Percentiles rank a stretch among this genome's conserved stretches.
phyloP scores from a whole-genome alignment of 2,329 filamentous ascomycete species.

The Xylaria arbuscula region DNA sequence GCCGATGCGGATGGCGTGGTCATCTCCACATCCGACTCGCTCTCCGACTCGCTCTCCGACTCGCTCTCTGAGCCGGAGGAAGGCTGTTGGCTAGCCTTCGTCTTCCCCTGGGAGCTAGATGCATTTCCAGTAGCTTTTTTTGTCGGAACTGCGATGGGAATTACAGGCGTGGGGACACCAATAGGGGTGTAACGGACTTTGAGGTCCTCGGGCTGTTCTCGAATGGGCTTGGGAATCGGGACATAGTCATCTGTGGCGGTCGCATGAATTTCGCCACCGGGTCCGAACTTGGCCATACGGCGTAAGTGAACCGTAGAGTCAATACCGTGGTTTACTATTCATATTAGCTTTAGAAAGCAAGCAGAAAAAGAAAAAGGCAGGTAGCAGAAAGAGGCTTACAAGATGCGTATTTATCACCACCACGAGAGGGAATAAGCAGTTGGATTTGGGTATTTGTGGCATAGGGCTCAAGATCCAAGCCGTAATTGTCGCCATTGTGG shows the following conservation, averaged over 20 bases:
- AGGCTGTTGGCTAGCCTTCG: constrained; percentile 55
- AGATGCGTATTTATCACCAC: constrained; percentile 64
- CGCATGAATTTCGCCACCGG: constrained; percentile 54
- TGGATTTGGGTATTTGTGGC: constrained; percentile 65
- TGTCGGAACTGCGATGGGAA: constrained; percentile 23
- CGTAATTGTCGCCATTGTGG: constrained; percentile 73
- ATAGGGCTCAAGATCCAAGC: constrained; percentile 64
- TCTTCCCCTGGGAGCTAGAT: constrained; percentile 25
- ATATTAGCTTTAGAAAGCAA: constrained; percentile 39
- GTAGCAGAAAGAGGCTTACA: constrained; percentile 56
- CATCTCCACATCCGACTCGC: constrained; percentile 60
- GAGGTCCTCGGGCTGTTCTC: constrained; percentile 74
- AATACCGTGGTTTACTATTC: constrained; percentile 58
- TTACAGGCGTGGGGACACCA: constrained; percentile 58
- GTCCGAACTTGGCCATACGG: constrained; percentile 68
- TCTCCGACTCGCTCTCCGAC: constrained; percentile 58
- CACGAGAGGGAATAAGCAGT: constrained; percentile 69
- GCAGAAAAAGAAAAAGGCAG: background rate
- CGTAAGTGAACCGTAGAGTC: constrained; percentile 73
- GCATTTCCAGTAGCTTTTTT: background rate
- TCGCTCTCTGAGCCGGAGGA: constrained; percentile 50
- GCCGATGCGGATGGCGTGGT: constrained; percentile 51
- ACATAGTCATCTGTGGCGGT: constrained; percentile 56
- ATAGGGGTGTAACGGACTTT: constrained; percentile 75
- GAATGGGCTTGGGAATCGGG: constrained; percentile 61